Percentiles rank a stretch among this genome's conserved stretches.
Conservation (phyloP, 495 filamentous ascomycete genomes). For the Viridothelium virens region DNA sequence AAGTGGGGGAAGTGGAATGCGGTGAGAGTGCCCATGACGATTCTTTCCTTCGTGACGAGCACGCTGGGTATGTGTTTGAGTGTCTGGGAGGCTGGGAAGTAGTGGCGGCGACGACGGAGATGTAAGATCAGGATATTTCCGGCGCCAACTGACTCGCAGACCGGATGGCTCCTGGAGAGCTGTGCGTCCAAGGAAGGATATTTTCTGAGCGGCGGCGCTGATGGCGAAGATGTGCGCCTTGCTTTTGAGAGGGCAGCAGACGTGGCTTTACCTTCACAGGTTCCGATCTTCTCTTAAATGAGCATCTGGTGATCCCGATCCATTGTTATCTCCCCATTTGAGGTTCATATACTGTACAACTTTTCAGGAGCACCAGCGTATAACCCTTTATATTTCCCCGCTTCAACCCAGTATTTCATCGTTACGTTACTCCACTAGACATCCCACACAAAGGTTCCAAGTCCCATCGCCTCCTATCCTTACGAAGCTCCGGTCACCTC, state of each 20-base stretch:
- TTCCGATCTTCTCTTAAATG: too few species aligned
- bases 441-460: too few species aligned
- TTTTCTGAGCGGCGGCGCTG: constrained; percentile 4
- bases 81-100: neutral
- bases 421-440: too few species aligned
- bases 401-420: too few species aligned
- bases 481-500: constrained; percentile 17
- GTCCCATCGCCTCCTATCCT: neutral
- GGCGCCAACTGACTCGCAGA: neutral
- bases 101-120: neutral
- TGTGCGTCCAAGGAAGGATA: neutral
- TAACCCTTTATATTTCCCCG: too few species aligned
- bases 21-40: neutral
- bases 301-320: too few species aligned
- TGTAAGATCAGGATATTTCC: neutral
- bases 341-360: too few species aligned
- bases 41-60: neutral
- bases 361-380: too few species aligned
- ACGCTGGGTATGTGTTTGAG: constrained; percentile 2
- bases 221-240: neutral
- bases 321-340: too few species aligned
- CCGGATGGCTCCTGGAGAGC: neutral
- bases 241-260: neutral
- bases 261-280: neutral
- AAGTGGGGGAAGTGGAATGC: constrained; percentile 11